These are phyloP conservation scores for Endocladia muricata DNA, from an alignment of 31 red algal species.

Conservation along the genomic window DNA sequence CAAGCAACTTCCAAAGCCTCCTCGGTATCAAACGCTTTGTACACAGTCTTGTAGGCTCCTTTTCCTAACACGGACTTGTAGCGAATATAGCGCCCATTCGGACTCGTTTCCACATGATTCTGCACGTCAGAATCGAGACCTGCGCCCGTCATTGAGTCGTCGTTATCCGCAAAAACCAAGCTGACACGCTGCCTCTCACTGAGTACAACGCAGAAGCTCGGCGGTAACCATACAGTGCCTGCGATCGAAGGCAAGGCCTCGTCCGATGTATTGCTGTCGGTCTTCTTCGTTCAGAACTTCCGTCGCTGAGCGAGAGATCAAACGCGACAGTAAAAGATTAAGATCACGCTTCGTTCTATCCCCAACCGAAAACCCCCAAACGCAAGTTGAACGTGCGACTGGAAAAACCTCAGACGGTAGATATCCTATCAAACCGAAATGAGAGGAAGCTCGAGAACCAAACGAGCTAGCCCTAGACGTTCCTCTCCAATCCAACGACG, in stretches of 20 bases:
- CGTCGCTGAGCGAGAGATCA: neutral
- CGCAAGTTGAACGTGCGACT: too few species aligned
- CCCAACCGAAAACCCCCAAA: too few species aligned
- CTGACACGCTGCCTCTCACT: conserved; percentile 16
- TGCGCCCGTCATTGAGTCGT: conserved; percentile 28
- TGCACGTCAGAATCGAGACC: conserved; percentile 13
- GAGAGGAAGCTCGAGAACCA: too few species aligned
- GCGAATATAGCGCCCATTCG: conserved; percentile 75
- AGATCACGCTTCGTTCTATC: too few species aligned
- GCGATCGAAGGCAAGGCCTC: too few species aligned
- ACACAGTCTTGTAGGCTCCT: conserved; percentile 98
- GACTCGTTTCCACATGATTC: conserved; percentile 62
- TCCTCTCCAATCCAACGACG: too few species aligned
- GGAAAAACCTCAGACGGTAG: too few species aligned
- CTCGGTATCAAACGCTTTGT: conserved; percentile 97
- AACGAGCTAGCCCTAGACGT: too few species aligned
- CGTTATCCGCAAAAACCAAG: neutral
- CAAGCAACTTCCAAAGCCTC: conserved; percentile 98
- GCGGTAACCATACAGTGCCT: conserved; percentile 31
- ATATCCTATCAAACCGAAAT: too few species aligned
- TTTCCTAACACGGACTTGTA: conserved; percentile 78
- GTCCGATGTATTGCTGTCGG: too few species aligned
- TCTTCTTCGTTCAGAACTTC: too few species aligned
- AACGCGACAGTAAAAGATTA: neutral
- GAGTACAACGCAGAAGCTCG: conserved; percentile 16